phyloP scores from a whole-genome alignment of 129 eudicot genomes.

The Centaurea solstitialis region DNA sequence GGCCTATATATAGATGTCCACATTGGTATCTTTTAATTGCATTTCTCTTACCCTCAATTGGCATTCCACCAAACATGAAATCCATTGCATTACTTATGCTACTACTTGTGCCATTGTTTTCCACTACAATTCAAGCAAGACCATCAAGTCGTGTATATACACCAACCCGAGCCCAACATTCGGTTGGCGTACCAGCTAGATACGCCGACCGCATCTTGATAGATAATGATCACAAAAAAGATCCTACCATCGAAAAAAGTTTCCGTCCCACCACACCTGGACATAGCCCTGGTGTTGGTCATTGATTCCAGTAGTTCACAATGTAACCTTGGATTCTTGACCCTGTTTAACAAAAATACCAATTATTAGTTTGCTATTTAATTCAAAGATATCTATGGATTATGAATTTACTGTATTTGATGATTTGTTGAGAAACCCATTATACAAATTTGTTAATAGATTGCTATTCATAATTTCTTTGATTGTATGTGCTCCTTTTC shows the following conservation, averaged over 20 bases:
- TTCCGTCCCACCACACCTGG: slow-evolving; percentile 25
- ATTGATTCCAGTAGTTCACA: neutral
- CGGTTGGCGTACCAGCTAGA: neutral
- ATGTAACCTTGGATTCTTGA: neutral
- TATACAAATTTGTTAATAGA: neutral
- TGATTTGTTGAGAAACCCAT: neutral
- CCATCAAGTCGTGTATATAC: neutral
- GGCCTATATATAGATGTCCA: slow-evolving; percentile 29
- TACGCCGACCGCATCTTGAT: neutral
- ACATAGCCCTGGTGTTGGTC: slow-evolving; percentile 37
- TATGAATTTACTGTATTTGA: neutral
- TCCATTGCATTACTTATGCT: slow-evolving; percentile 15
- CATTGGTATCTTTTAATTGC: slow-evolving; percentile 15
- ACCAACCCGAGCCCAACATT: neutral
- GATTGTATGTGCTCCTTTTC: neutral
- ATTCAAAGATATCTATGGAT: neutral
- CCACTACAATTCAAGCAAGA: slow-evolving; percentile 34
- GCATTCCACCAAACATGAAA: slow-evolving; percentile 23
- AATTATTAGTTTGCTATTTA: neutral
- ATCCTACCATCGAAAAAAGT: neutral
- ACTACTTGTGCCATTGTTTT: slow-evolving; percentile 7
- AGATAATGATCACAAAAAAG: neutral
- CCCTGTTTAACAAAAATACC: neutral
- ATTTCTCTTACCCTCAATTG: slow-evolving; percentile 15
- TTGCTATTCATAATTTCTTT: neutral